A percentile compares a stretch with the other conserved stretches of the same genome.
Evolutionary conservation across 2,329 filamentous ascomycete genomes (phyloP).

Genomic region (Orbilia javanica): DNA sequence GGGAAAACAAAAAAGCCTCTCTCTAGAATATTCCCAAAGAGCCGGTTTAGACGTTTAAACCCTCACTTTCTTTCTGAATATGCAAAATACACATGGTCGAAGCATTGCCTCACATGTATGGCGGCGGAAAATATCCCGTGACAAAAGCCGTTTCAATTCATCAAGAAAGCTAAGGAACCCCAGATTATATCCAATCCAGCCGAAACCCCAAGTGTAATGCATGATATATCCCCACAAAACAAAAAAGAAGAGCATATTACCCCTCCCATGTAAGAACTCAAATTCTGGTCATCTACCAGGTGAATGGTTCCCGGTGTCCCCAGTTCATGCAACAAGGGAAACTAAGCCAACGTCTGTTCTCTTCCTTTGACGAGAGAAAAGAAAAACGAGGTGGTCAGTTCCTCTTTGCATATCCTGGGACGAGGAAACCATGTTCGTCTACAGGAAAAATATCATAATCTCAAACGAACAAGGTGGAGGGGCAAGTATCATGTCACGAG

Average conservation of each 20-base stretch:
- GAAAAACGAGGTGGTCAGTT: slow-evolving; percentile 12
- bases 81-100: background rate
- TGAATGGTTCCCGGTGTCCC: slow-evolving; percentile 48
- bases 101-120: slow-evolving; percentile 20
- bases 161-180: slow-evolving; percentile 9
- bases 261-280: slow-evolving; percentile 28
- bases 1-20: slow-evolving; percentile 12
- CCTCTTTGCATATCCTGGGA: slow-evolving; percentile 24
- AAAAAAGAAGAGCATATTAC: background rate
- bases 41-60: slow-evolving; percentile 22
- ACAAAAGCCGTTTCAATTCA: slow-evolving; percentile 49
- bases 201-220: slow-evolving; percentile 38
- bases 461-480: slow-evolving; percentile 26
- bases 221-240: slow-evolving; percentile 42
- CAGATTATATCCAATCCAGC: slow-evolving; percentile 37
- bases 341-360: background rate
- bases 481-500: slow-evolving; percentile 40
- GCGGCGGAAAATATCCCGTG: slow-evolving; percentile 27
- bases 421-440: slow-evolving; percentile 31
- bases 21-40: slow-evolving; percentile 5
- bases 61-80: background rate
- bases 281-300: slow-evolving; percentile 35
- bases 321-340: slow-evolving; percentile 1
- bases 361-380: background rate
- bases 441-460: slow-evolving; percentile 32